Evolutionary conservation across 345 rosid genomes (phyloP).

Genomic region (Schrenkiella parvula): DNA sequence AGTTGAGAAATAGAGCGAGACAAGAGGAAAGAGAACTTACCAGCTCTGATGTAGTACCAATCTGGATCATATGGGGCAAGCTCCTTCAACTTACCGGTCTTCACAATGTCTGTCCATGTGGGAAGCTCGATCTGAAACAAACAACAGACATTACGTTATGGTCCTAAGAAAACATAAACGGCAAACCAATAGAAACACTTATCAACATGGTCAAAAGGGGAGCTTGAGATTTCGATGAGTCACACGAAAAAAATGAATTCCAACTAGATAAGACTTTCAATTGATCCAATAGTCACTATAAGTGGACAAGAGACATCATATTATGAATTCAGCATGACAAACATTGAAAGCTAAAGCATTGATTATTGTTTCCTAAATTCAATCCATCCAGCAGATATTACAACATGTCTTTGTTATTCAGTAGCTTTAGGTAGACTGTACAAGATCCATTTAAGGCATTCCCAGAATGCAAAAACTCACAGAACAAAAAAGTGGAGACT

Average conservation of each 20-base stretch:
- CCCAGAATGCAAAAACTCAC: neutral
- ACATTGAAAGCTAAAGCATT: neutral
- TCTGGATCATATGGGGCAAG: constrained; percentile 94
- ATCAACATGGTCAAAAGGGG: neutral
- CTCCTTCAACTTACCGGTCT: constrained; percentile 74
- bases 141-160: neutral
- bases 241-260: no score
- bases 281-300: neutral
- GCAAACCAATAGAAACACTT: neutral
- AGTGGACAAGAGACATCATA: neutral
- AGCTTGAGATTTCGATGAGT: no score
- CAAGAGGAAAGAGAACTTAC: constrained; percentile 18
- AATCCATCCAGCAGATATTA: neutral
- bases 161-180: neutral
- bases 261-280: neutral
- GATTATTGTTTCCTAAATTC: neutral
- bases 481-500: neutral
- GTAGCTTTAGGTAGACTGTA: neutral
- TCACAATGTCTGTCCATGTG: constrained; percentile 81
- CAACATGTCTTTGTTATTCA: neutral
- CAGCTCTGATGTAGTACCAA: constrained; percentile 84
- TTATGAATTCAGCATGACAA: neutral
- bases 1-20: neutral
- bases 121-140: constrained; percentile 76
- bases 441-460: neutral